Percentiles rank a stretch among this genome's conserved stretches.
Conservation (phyloP, 257 asterid species). For the Fraxinus excelsior region DNA sequence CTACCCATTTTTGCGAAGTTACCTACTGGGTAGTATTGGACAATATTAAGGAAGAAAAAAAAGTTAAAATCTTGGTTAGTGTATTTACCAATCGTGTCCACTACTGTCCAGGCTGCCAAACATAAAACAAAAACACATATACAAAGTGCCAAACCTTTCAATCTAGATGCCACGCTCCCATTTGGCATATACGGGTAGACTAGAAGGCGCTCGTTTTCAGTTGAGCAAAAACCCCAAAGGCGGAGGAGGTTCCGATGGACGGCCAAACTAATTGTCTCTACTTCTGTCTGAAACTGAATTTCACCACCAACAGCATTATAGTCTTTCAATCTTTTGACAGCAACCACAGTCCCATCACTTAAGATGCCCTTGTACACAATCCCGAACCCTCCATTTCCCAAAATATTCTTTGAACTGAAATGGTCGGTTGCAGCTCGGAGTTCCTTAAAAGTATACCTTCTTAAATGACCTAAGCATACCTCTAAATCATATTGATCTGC, state of each 20-base stretch:
- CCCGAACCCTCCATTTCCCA: constrained; percentile 94
- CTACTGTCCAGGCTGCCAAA: not conserved
- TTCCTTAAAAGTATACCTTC: constrained; percentile 82
- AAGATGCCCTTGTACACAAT: constrained; percentile 80
- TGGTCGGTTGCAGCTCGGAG: constrained; percentile 83
- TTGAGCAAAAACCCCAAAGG: constrained; percentile 88
- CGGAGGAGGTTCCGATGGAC: constrained; percentile 89
- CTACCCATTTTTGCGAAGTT: not conserved
- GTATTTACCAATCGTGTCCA: not conserved
- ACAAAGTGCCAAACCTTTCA: constrained; percentile 53
- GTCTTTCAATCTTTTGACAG: constrained; percentile 90
- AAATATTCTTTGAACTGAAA: constrained; percentile 74
- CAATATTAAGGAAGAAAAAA: not conserved
- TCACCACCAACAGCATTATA: constrained; percentile 85
- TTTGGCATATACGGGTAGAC: constrained; percentile 87
- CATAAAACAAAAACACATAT: not conserved
- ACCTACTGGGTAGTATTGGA: not conserved
- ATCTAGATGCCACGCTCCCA: constrained; percentile 85
- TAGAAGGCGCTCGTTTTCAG: constrained; percentile 86
- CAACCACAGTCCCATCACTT: constrained; percentile 79
- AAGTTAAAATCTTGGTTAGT: not conserved
- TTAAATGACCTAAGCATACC: constrained; percentile 86
- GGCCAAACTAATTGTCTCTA: constrained; percentile 86
- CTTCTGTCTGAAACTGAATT: constrained; percentile 94
- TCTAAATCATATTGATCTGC: constrained; percentile 94